A percentile compares a stretch with the other conserved stretches of the same genome.
Evolutionary conservation across 805 yeast species (phyloP).

Genomic region (Wickerhamiella allomyrinae): DNA sequence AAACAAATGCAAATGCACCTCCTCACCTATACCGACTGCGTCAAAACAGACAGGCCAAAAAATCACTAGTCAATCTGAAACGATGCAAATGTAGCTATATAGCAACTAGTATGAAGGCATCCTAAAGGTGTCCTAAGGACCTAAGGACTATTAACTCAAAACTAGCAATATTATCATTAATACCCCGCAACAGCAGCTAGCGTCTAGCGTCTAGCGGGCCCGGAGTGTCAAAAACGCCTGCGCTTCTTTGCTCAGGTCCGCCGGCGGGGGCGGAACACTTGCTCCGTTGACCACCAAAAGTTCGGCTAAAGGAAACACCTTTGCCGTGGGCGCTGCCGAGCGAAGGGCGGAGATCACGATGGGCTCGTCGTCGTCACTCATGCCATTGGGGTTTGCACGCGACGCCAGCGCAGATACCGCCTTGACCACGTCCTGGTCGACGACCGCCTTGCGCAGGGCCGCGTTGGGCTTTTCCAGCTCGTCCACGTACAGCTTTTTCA

Average conservation of each 20-base stretch:
- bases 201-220: too few relatives aligned
- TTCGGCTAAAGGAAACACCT: slow-evolving; percentile 27
- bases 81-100: too few relatives aligned
- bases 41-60: too few relatives aligned
- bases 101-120: too few relatives aligned
- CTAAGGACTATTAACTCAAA: neutral
- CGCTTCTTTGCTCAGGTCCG: slow-evolving; percentile 11
- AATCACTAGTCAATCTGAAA: too few relatives aligned
- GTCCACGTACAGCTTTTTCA: slow-evolving; percentile 33
- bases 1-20: too few relatives aligned
- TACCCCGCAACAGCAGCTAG: too few relatives aligned
- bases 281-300: slow-evolving; percentile 28
- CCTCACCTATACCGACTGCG: too few relatives aligned
- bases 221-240: slow-evolving; percentile 4
- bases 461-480: slow-evolving; percentile 24
- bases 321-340: slow-evolving; percentile 17
- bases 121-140: too few relatives aligned
- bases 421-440: slow-evolving; percentile 20
- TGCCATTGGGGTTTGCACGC: slow-evolving; percentile 27
- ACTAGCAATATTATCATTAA: neutral
- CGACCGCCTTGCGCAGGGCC: slow-evolving; percentile 24
- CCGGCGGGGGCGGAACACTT: slow-evolving; percentile 13
- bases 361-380: slow-evolving; percentile 21
- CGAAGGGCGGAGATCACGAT: slow-evolving; percentile 24
- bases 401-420: slow-evolving; percentile 26